Evolutionary conservation across 108 stramenopile species (phyloP).

Genomic region (Cyclotella sp.): DNA sequence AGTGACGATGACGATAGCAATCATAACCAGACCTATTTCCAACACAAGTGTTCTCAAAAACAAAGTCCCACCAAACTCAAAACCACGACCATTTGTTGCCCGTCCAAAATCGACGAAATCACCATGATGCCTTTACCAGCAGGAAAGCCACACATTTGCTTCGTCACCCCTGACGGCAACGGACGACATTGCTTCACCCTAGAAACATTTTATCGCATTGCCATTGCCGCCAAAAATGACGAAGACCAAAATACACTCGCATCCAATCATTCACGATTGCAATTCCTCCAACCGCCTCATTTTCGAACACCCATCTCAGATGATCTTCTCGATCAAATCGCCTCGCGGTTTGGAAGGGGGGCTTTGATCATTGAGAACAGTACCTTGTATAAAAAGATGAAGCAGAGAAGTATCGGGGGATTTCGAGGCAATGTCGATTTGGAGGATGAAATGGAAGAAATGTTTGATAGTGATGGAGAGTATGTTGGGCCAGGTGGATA

Average conservation of each 20-base stretch:
- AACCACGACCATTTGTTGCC: conserved; percentile 53
- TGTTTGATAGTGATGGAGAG: conserved; percentile 44
- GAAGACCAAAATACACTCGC: conserved; percentile 21
- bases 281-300: conserved; percentile 84
- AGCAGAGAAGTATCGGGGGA: conserved; percentile 7
- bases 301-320: conserved; percentile 82
- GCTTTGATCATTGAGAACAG: conserved; percentile 70
- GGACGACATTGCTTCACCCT: conserved; percentile 79
- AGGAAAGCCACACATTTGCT: conserved; percentile 69
- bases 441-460: conserved; percentile 49
- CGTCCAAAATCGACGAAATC: conserved; percentile 69
- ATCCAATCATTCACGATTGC: conserved; percentile 20
- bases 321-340: conserved; percentile 83
- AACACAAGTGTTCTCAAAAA: conserved; percentile 14
- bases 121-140: conserved; percentile 64
- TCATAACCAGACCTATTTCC: conserved; percentile 9
- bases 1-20: conserved; percentile 26
- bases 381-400: conserved; percentile 57
- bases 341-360: conserved; percentile 72
- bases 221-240: conserved; percentile 43
- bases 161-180: conserved; percentile 66
- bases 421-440: conserved; percentile 19
- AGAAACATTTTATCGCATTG: conserved; percentile 80
- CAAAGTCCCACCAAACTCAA: conserved; percentile 43
- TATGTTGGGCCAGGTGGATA: conserved; percentile 18